Evolutionary conservation across 768 basidiomycete genomes (phyloP).

Genomic region (Clavulina sp.): DNA sequence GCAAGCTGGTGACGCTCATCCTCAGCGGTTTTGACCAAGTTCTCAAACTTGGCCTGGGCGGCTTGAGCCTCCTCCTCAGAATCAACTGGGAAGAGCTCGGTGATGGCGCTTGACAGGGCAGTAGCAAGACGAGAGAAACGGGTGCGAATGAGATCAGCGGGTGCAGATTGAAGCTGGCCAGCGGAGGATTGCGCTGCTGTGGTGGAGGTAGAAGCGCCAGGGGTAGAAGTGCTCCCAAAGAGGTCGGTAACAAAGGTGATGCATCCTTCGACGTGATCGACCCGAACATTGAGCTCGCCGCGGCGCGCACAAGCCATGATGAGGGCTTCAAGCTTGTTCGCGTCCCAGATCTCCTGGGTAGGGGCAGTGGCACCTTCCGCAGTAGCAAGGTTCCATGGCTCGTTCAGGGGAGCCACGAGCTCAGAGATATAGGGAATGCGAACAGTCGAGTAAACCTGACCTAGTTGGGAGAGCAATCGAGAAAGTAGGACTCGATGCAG

Average conservation of each 20-base stretch:
- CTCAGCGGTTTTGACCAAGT: constrained; percentile 45
- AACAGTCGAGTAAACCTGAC: constrained; percentile 82
- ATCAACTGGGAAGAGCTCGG: constrained; percentile 32
- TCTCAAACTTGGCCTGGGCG: constrained; percentile 39
- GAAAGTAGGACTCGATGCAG: constrained; percentile 84
- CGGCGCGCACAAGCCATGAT: constrained; percentile 81
- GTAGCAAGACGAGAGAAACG: constrained; percentile 61
- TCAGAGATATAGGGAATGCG: constrained; percentile 58
- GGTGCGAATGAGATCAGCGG: constrained; percentile 54
- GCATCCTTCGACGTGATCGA: constrained; percentile 76
- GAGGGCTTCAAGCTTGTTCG: constrained; percentile 76
- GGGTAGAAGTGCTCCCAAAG: constrained; percentile 27
- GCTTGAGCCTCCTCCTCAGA: constrained; percentile 29
- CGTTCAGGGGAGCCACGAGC: constrained; percentile 58
- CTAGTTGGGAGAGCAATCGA: constrained; percentile 75
- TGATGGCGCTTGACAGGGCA: constrained; percentile 54
- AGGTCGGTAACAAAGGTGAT: constrained; percentile 73
- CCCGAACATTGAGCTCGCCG: constrained; percentile 68
- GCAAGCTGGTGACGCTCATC: constrained; percentile 63
- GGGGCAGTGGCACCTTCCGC: constrained; percentile 4
- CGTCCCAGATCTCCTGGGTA: constrained; percentile 29
- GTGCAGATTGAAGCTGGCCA: constrained; percentile 37
- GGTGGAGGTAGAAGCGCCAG: constrained; percentile 17
- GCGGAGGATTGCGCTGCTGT: constrained; percentile 12
- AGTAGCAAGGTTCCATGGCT: constrained; percentile 11